phyloP scores from a whole-genome alignment of 1,284 basidiomycete species.

The Cutaneotrichosporon sp. region DNA sequence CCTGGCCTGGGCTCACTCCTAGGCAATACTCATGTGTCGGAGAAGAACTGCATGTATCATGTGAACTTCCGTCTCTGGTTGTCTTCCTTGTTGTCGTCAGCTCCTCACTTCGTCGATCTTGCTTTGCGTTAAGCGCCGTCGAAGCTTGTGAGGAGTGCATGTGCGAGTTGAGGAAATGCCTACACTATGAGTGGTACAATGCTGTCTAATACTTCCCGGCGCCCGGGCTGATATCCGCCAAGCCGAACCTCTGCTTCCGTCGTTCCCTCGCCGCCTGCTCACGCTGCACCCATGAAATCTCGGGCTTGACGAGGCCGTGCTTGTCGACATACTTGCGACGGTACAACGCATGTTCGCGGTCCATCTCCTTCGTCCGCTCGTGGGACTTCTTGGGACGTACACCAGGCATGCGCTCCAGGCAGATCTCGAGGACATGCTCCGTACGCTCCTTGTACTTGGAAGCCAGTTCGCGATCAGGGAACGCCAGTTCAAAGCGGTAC shows the following conservation, averaged over 20 bases:
- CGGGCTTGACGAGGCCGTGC: conserved; percentile 11
- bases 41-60: neutral
- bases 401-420: conserved; percentile 44
- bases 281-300: conserved; percentile 6
- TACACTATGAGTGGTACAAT: conserved; percentile 3
- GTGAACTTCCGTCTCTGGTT: too few relatives aligned
- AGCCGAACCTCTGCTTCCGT: neutral
- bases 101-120: too few relatives aligned
- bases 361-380: conserved; percentile 6
- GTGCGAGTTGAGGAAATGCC: neutral
- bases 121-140: too few relatives aligned
- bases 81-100: too few relatives aligned
- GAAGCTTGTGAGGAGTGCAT: too few relatives aligned
- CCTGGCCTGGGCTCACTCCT: too few relatives aligned
- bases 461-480: conserved; percentile 58
- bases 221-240: neutral
- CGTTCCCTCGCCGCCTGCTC: neutral
- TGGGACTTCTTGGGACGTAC: conserved; percentile 26
- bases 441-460: conserved; percentile 59
- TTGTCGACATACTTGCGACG: conserved; percentile 8
- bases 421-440: conserved; percentile 62
- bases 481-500: conserved; percentile 70
- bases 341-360: conserved; percentile 4
- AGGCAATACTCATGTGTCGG: too few relatives aligned
- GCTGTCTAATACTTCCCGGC: neutral